Evolutionary conservation across 2,329 filamentous ascomycete genomes (phyloP), one percentile per base, ranked within the genome.

Genomic region (Aspergillus fumigatiaffinis): DNA sequence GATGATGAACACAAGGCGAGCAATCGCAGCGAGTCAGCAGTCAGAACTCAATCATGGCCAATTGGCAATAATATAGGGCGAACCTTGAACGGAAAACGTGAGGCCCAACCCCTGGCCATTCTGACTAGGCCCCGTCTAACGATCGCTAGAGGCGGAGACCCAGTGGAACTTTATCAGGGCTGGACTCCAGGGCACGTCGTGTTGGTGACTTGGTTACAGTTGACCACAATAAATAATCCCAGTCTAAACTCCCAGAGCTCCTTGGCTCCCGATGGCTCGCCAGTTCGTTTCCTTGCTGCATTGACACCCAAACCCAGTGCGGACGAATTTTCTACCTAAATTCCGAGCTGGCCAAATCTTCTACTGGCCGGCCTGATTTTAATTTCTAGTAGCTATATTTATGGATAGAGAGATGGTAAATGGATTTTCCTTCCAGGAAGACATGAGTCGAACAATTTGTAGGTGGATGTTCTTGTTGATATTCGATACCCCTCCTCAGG

Each of bases 111-210:
- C 62, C 62, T 63, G 62, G 58, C 54, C 57, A 60, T 60, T 53
- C 55, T 53, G 55, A 53, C 51, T 61, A 60, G 63, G 52, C 50
- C 57, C 60, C 59, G 59, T 64, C 60, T 61, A 61, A 65, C 59
- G 62, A 66, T 63, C 56, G 57, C 57, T 67, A 61, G 61, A 60
- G 56, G 62, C 61, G 58, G 60, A 57, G 57, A 52, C 62, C 46
- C 61, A 53, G 63, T 65, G 62, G 65, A 55, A 44, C 59, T 48
- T 50, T 35, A 62, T 63, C 64, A 66, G 65, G 58, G 59, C 64
- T 63, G 62, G 63, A 56, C 58, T 54, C 54, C 51, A 57, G 49
- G 56, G 50, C 50, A 52, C 47, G 54, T 50, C 3, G 50, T 54
- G 57, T 51, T 53, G 35, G 48, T 61, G 58, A 54, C 58, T 35